A percentile compares a stretch with the other conserved stretches of the same genome.
Evolutionary conservation across 306 rosid species (phyloP).

Genomic region (cucumber (Cucumis sativus)): Cucumber_9930_V3 NC_026658.2:19188501-19189000

Average conservation of each 20-base stretch:
- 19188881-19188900: background rate
- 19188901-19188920: background rate
- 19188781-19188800: background rate
- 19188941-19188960: background rate
- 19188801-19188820: background rate
- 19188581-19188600: background rate
- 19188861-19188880: background rate
- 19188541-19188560: background rate
- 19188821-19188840: background rate
- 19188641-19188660: background rate
- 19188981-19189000: background rate
- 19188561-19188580: background rate
- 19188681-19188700: background rate
- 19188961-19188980: background rate
- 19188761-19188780: background rate
- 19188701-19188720: background rate
- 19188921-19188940: background rate
- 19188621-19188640: background rate
- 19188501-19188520: background rate
- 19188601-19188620: background rate
- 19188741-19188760: background rate
- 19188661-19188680: background rate
- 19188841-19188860: background rate
- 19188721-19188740: background rate
- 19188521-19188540: background rate